phyloP scores from a whole-genome alignment of 1,284 basidiomycete species.

The Puccinia brachypodii region DNA sequence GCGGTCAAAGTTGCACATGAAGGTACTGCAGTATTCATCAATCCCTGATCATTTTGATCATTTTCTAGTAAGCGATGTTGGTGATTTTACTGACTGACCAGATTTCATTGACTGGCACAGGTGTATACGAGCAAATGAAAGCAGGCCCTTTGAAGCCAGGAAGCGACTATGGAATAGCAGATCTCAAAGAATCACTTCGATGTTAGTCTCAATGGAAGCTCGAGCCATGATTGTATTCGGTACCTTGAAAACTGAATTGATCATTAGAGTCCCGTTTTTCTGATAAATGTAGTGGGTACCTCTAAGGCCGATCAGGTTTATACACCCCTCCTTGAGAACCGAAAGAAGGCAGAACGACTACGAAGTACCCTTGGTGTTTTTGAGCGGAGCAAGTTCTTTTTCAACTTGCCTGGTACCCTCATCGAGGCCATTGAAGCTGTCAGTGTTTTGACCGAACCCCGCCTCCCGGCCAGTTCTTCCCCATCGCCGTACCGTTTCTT shows the following conservation, averaged over 20 bases:
- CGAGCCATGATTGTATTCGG: background rate
- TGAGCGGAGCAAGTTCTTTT: conserved; percentile 96
- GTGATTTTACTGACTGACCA: background rate
- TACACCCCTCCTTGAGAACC: conserved; percentile 91
- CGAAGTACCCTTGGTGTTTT: conserved; percentile 91
- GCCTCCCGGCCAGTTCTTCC: background rate
- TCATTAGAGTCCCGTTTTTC: conserved; percentile 25
- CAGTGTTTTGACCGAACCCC: conserved; percentile 55
- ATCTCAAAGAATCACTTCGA: conserved; percentile 78
- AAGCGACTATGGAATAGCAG: conserved; percentile 78
- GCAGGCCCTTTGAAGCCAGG: conserved; percentile 75
- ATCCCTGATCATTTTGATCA: background rate
- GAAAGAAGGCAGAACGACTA: conserved; percentile 88
- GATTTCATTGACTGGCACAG: conserved; percentile 59
- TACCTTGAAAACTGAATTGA: background rate
- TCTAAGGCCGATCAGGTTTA: conserved; percentile 94
- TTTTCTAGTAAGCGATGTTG: background rate
- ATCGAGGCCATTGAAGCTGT: conserved; percentile 85
- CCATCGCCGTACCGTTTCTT: conserved; percentile 2
- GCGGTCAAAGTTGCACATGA: conserved; percentile 95
- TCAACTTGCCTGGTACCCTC: conserved; percentile 91
- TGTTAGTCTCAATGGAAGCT: conserved; percentile 61
- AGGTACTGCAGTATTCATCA: conserved; percentile 63
- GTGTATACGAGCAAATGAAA: conserved; percentile 87
- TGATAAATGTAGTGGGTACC: conserved; percentile 66